phyloP scores from a whole-genome alignment of 2,329 filamentous ascomycete species.

The Cercospora zeae-maydis region DNA sequence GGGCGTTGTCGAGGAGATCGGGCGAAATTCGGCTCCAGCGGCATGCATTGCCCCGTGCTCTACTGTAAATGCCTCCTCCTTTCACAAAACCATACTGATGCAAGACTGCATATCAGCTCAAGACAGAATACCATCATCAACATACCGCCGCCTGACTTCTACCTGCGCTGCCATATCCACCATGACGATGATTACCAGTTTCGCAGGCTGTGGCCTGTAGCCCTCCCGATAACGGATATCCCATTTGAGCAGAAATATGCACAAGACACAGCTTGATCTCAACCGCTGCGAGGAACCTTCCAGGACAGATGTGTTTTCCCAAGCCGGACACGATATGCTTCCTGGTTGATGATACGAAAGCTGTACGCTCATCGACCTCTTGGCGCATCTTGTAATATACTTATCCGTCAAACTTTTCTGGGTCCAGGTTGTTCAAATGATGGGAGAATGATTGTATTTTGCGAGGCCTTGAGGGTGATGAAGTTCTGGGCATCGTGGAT shows the following conservation, averaged over 20 bases:
- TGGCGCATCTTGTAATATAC: constrained; percentile 22
- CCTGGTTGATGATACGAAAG: constrained; percentile 18
- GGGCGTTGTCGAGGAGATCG: not conserved
- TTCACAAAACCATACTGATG: not conserved
- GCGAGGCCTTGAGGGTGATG: not conserved
- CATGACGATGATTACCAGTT: not conserved
- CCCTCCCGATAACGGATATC: constrained; percentile 21
- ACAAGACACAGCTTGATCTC: constrained; percentile 36
- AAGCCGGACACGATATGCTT: constrained; percentile 32
- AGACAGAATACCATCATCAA: not conserved
- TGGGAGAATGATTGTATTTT: not conserved
- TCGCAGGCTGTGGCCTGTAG: not conserved
- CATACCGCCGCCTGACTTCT: not conserved
- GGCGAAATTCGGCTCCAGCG: not conserved
- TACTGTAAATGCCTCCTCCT: not conserved
- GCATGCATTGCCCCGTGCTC: no score
- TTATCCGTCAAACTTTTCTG: constrained; percentile 23
- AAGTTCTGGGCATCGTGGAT: not conserved
- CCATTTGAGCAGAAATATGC: constrained; percentile 35
- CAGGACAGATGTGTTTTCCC: constrained; percentile 37
- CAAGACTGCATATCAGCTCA: not conserved
- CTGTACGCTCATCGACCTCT: constrained; percentile 17
- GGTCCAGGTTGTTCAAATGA: constrained; percentile 20
- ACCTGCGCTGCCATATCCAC: constrained; percentile 2
- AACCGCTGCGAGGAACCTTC: constrained; percentile 36